Percentiles rank a stretch among this genome's conserved stretches.
Evolutionary conservation across 192 early-diverging fungal species (phyloP).

Genomic region (Backusella psychrophila): DNA sequence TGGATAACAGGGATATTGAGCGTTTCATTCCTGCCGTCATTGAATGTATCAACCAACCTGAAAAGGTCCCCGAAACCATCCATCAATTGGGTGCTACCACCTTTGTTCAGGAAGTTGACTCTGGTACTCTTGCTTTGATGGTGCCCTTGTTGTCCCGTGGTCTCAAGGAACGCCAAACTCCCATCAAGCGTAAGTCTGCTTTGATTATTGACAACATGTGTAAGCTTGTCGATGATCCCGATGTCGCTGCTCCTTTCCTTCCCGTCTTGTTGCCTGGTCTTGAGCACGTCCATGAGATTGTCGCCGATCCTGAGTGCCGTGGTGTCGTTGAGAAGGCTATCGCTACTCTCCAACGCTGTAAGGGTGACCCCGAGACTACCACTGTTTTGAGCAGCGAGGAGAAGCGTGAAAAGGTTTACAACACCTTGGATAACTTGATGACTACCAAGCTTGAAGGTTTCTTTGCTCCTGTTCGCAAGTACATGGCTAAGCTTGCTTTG

Average conservation of each 20-base stretch:
- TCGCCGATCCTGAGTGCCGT: slow-evolving; percentile 78
- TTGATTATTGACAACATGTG: slow-evolving; percentile 92
- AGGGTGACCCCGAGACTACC: slow-evolving; percentile 44
- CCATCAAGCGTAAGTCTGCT: slow-evolving; percentile 72
- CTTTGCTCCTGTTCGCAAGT: slow-evolving; percentile 50
- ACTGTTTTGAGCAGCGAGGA: slow-evolving; percentile 45
- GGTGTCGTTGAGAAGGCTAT: slow-evolving; percentile 62
- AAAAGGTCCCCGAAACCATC: slow-evolving; percentile 76
- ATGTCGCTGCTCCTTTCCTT: slow-evolving; percentile 77
- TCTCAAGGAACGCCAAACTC: slow-evolving; percentile 63
- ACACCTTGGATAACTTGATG: slow-evolving; percentile 51
- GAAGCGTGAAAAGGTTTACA: slow-evolving; percentile 43
- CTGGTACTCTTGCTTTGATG: slow-evolving; percentile 79
- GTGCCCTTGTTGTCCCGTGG: slow-evolving; percentile 73
- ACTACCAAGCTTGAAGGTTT: slow-evolving; percentile 52
- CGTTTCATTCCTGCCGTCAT: slow-evolving; percentile 75
- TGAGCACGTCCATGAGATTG: slow-evolving; percentile 72
- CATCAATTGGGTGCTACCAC: slow-evolving; percentile 80
- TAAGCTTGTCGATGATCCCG: slow-evolving; percentile 83
- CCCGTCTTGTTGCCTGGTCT: slow-evolving; percentile 74
- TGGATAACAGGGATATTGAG: slow-evolving; percentile 81
- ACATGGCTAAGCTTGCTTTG: slow-evolving; percentile 58
- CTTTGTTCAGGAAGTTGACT: slow-evolving; percentile 76
- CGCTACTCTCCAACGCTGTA: slow-evolving; percentile 63
- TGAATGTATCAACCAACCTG: slow-evolving; percentile 72